Conservation (phyloP, 805 yeast genomes). For the Spencermartinsiella europaea region DNA sequence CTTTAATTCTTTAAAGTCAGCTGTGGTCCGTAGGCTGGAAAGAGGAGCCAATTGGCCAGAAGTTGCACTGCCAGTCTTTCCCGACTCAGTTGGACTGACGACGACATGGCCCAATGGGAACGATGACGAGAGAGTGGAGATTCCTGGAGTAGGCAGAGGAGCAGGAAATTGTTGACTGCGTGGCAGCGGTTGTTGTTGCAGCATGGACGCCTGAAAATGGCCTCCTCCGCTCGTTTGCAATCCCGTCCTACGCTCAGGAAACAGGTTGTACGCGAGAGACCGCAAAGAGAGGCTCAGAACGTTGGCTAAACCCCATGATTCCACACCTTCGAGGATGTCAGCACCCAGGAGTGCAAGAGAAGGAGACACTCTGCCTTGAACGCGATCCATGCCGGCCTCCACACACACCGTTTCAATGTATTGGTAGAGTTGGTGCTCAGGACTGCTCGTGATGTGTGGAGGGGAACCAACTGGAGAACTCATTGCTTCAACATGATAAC, state of each 20-base stretch:
- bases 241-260: not conserved
- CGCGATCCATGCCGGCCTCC: conserved; percentile 18
- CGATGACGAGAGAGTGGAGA: not conserved
- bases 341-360: conserved; percentile 26
- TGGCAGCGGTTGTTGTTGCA: not conserved
- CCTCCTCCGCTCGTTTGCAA: not conserved
- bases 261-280: conserved; percentile 21
- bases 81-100: not conserved
- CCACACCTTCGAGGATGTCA: conserved; percentile 23
- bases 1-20: not conserved
- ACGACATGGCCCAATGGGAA: not conserved
- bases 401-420: conserved; percentile 21
- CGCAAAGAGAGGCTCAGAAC: conserved; percentile 22
- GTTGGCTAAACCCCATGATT: conserved; percentile 26
- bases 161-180: not conserved
- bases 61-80: not conserved
- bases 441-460: conserved; percentile 13
- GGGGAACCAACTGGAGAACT: conserved; percentile 1
- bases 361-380: conserved; percentile 22
- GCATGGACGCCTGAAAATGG: not conserved
- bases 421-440: conserved; percentile 16
- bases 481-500: conserved; percentile 22
- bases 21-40: conserved; percentile 4
- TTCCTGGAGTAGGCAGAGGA: not conserved
- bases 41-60: conserved; percentile 1